These are phyloP conservation scores for Acacia pycnantha DNA, from an alignment of 331 rosid species.

Conservation along the genomic window DNA sequence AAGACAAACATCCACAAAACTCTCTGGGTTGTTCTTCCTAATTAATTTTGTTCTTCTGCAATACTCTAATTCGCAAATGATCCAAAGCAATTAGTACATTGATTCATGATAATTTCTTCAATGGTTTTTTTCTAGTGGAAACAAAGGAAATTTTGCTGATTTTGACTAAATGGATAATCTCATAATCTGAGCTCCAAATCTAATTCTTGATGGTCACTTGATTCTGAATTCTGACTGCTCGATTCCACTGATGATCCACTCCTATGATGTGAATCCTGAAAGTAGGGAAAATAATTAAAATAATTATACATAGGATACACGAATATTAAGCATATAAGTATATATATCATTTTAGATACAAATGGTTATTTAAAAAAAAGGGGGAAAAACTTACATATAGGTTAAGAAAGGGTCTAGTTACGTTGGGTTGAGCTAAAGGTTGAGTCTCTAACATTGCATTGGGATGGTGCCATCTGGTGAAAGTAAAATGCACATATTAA, in stretches of 20 bases:
- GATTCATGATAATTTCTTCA: slow-evolving; percentile 7
- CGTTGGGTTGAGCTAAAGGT: slow-evolving; percentile 56
- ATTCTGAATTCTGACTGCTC: slow-evolving; percentile 73
- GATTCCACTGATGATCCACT: slow-evolving; percentile 65
- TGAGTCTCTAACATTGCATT: slow-evolving; percentile 49
- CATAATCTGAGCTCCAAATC: slow-evolving; percentile 96
- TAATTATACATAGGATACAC: not conserved
- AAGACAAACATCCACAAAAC: slow-evolving; percentile 22
- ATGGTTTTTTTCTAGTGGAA: not conserved
- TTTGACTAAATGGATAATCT: slow-evolving; percentile 56
- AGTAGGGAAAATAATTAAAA: not conserved
- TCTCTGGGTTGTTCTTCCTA: slow-evolving; percentile 1
- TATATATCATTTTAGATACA: not conserved
- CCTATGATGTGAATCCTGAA: slow-evolving; percentile 58
- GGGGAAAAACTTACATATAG: slow-evolving; percentile 28
- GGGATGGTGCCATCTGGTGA: slow-evolving; percentile 62
- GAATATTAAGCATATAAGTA: not conserved
- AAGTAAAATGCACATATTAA: not conserved
- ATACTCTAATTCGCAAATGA: slow-evolving; percentile 1
- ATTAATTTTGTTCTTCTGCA: not conserved
- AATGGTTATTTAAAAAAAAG: not conserved
- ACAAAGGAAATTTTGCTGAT: not conserved
- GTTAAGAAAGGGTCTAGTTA: slow-evolving; percentile 63
- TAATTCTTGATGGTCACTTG: slow-evolving; percentile 73
- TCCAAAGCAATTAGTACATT: not conserved